Evolutionary conservation across 305 asterid species (phyloP).

Genomic region (Fraxinus xanthoxyloides): DNA sequence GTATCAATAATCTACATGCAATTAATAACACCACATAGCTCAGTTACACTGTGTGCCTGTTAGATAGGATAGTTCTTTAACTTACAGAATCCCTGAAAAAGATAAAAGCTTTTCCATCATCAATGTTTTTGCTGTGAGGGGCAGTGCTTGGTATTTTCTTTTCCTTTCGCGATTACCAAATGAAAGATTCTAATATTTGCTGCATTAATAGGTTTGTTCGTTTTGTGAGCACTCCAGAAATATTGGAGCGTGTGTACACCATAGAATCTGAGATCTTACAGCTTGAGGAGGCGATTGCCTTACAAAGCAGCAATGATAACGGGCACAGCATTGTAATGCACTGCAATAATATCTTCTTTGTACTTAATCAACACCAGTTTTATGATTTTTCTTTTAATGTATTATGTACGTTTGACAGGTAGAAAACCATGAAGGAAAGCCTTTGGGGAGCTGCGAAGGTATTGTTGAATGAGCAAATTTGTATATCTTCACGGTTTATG

Average conservation of each 20-base stretch:
- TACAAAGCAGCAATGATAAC: constrained; percentile 58
- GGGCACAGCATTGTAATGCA: constrained; percentile 49
- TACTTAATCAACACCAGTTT: background rate
- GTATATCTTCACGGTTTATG: background rate
- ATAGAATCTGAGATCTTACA: constrained; percentile 88
- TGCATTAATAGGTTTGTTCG: constrained; percentile 83
- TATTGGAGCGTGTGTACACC: constrained; percentile 86
- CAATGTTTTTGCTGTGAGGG: constrained; percentile 15
- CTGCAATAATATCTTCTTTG: constrained; percentile 15
- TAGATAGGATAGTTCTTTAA: background rate
- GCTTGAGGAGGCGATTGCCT: constrained; percentile 74
- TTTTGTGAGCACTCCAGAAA: constrained; percentile 96
- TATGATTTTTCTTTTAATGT: constrained; percentile 2
- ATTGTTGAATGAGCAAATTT: constrained; percentile 19
- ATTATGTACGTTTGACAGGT: constrained; percentile 41
- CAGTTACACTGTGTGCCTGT: background rate
- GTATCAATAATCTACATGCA: background rate
- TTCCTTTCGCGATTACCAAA: background rate
- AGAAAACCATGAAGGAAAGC: constrained; percentile 48
- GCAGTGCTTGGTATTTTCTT: constrained; percentile 3
- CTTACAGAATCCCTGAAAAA: background rate
- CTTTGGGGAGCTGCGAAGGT: constrained; percentile 58
- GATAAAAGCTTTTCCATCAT: background rate
- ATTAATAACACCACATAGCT: background rate
- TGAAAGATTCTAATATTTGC: constrained; percentile 21